Base-by-base conservation (phyloP, 345 rosid species). In the Jatropha curcas region DNA sequence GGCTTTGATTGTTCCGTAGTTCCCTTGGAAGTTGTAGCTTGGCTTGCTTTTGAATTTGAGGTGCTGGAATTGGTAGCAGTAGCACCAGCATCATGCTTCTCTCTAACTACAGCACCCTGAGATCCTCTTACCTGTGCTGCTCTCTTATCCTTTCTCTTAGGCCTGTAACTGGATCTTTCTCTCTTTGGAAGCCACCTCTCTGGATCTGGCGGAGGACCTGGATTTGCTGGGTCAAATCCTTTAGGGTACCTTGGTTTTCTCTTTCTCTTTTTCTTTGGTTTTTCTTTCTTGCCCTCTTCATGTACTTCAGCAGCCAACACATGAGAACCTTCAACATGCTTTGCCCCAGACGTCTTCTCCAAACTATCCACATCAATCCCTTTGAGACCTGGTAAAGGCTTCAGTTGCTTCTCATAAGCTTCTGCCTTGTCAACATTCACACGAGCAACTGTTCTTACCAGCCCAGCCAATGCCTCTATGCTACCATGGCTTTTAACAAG, bases 131-230 rank as follows among this genome's bases (percentile, higher is more conserved):
- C 89, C 72, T 92, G 97, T 71, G 98, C 97, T 31, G 97, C 95
- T 76, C 97, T 83, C 89, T 92, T 92, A 67, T 95, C 99, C 86
- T 87, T 92, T 76, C 99, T 87, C 84, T 91, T 92, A 65, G 98
- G 98, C 80, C 86, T 83, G 82, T 86, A 92, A 81, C 92, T 94
- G 1, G 98, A 94, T 78, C 97, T 86, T 73, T 94, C 98, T 72
- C 97, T 90, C 89, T 78, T 92, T 2, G 98, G 98, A 30, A 95
- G 98, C 99, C 99, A 95, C 80, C 99, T 86, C 79, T 92, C 99
- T 2, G 97, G 99, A 74, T 95, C 97, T 0, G 99, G 98, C 31
- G 92, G 98, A 69, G 99, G 97, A 65, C 99, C 99, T 0, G 98
- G 99, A 85, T 95, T 89, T 0, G 94, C 89, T 0, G 96, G 96